These are phyloP conservation scores for Camelina neglecta DNA, from an alignment of 345 rosid genomes.

Conservation along the genomic window DNA sequence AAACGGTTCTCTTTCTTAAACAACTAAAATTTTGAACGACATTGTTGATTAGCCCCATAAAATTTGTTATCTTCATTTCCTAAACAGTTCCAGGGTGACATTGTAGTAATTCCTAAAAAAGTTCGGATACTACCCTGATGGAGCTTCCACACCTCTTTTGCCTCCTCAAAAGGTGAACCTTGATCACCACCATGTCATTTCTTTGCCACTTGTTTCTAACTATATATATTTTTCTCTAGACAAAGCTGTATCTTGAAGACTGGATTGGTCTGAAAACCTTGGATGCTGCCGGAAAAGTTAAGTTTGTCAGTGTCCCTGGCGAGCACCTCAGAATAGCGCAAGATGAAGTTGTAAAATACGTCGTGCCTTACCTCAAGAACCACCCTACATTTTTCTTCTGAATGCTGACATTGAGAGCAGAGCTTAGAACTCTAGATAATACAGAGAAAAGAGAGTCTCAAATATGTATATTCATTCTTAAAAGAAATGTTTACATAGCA, in stretches of 20 bases:
- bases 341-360: constrained; percentile 57
- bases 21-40: background rate
- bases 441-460: too few relatives aligned
- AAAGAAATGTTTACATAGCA: too few relatives aligned
- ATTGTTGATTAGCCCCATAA: background rate
- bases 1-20: constrained; percentile 44
- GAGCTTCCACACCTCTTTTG: constrained; percentile 66
- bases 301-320: constrained; percentile 67
- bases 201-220: background rate
- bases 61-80: background rate
- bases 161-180: constrained; percentile 58
- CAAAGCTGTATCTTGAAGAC: too few relatives aligned
- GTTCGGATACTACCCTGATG: constrained; percentile 90
- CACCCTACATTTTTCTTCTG: background rate
- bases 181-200: background rate
- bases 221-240: too few relatives aligned
- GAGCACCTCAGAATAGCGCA: constrained; percentile 69
- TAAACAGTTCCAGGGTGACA: constrained; percentile 72
- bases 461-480: too few relatives aligned
- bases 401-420: too few relatives aligned
- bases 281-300: constrained; percentile 65
- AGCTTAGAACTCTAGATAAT: too few relatives aligned
- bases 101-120: constrained; percentile 77
- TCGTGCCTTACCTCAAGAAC: constrained; percentile 62
- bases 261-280: too few relatives aligned